Percentiles rank a stretch among this genome's conserved stretches.
phyloP scores from a whole-genome alignment of 768 basidiomycete species.

The Serpula lacrymans region DNA sequence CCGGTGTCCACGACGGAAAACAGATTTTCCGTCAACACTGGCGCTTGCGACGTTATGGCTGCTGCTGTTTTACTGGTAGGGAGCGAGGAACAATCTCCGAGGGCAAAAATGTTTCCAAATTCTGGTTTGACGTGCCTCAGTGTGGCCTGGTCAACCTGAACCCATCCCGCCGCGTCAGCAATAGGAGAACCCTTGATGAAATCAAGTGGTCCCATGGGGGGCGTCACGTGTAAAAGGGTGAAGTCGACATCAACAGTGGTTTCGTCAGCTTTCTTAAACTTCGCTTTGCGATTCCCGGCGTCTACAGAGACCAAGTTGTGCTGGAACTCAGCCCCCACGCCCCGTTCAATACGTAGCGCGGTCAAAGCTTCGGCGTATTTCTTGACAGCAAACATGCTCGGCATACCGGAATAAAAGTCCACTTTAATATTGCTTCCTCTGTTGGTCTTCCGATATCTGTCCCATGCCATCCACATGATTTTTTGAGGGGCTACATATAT shows the following conservation, averaged over 20 bases:
- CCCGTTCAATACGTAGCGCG: constrained; percentile 69
- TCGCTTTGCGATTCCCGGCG: constrained; percentile 66
- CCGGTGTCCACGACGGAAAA: constrained; percentile 74
- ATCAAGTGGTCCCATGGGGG: constrained; percentile 89
- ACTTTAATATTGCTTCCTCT: constrained; percentile 56
- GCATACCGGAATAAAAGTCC: constrained; percentile 88
- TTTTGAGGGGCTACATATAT: constrained; percentile 70
- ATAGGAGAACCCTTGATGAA: constrained; percentile 76
- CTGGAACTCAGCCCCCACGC: constrained; percentile 76
- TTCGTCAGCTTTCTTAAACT: constrained; percentile 78
- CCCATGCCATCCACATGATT: constrained; percentile 98
- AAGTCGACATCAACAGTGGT: constrained; percentile 71
- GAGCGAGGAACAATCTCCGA: constrained; percentile 90
- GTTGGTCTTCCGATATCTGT: constrained; percentile 62
- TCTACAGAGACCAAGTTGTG: constrained; percentile 83
- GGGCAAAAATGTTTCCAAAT: constrained; percentile 77
- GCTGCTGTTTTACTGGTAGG: constrained; percentile 97
- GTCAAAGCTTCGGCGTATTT: constrained; percentile 92
- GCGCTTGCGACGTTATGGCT: constrained; percentile 88
- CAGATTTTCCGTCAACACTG: constrained; percentile 87
- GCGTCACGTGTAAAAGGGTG: constrained; percentile 79
- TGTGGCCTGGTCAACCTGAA: constrained; percentile 77
- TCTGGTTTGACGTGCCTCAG: constrained; percentile 81
- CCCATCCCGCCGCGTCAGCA: constrained; percentile 84
- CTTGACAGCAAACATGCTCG: constrained; percentile 94